A percentile compares a stretch with the other conserved stretches of the same genome.
Evolutionary conservation across 164 flowering plant species (phyloP).

Genomic region (Buxus sempervirens): DNA sequence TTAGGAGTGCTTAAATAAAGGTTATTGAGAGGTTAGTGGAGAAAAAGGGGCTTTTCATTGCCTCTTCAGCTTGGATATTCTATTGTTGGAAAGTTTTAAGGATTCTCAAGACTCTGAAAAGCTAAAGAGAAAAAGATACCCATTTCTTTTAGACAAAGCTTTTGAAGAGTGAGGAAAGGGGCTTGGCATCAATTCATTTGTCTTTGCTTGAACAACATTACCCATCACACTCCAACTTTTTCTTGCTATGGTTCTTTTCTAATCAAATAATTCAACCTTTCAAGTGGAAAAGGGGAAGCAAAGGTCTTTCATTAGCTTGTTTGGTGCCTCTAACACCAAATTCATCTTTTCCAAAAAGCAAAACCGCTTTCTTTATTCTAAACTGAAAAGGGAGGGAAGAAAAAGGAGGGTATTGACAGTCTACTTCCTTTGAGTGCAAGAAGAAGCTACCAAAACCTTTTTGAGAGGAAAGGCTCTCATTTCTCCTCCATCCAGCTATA

Average conservation of each 20-base stretch:
- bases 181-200: constrained; percentile 28
- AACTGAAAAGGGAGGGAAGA: constrained; percentile 15
- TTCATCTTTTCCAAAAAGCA: constrained; percentile 35
- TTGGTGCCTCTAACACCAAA: constrained; percentile 33
- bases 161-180: constrained; percentile 15
- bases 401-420: constrained; percentile 30
- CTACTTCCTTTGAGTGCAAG: constrained; percentile 67
- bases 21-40: constrained; percentile 22
- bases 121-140: constrained; percentile 27
- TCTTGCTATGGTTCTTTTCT: constrained; percentile 5
- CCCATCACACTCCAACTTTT: constrained; percentile 14
- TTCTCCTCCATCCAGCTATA: background rate
- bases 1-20: constrained; percentile 19
- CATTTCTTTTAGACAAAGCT: constrained; percentile 25
- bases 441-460: constrained; percentile 58
- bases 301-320: constrained; percentile 36
- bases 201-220: constrained; percentile 14
- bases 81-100: constrained; percentile 39
- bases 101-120: constrained; percentile 28
- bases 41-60: constrained; percentile 21
- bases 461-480: constrained; percentile 11
- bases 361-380: constrained; percentile 35
- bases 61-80: constrained; percentile 27
- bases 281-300: constrained; percentile 31
- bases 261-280: constrained; percentile 1